These are phyloP conservation scores for Dionaea muscipula DNA, from an alignment of 179 eudicot species.

Conservation along the genomic window DNA sequence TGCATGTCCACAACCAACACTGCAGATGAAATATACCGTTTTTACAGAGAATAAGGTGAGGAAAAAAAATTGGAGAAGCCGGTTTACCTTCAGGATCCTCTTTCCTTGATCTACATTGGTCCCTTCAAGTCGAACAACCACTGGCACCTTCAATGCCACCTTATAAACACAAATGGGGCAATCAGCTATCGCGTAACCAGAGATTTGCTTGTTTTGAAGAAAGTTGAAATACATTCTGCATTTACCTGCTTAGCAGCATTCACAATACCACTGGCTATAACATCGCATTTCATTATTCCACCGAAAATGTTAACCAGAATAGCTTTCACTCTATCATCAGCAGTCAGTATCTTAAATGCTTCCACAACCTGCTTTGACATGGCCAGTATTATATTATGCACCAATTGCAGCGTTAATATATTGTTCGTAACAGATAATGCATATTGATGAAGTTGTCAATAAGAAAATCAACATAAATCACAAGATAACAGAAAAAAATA, in stretches of 20 bases:
- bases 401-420: background rate
- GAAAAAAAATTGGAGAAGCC: background rate
- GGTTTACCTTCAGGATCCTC: conserved; percentile 74
- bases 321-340: conserved; percentile 94
- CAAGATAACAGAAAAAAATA: background rate
- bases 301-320: conserved; percentile 95
- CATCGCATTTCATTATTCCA: conserved; percentile 96
- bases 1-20: conserved; percentile 15
- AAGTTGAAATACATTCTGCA: background rate
- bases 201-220: background rate
- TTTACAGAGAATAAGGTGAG: background rate
- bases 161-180: conserved; percentile 6
- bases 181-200: background rate
- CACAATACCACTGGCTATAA: conserved; percentile 93
- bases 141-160: conserved; percentile 84
- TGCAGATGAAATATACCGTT: background rate
- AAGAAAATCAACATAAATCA: background rate
- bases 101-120: conserved; percentile 96
- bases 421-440: background rate
- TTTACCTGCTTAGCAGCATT: conserved; percentile 89
- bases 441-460: background rate
- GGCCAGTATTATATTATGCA: background rate
- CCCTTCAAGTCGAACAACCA: conserved; percentile 91
- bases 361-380: conserved; percentile 60
- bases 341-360: conserved; percentile 87